Base-by-base conservation (phyloP, 495 filamentous ascomycete species). In the Platismatia glauca region DNA sequence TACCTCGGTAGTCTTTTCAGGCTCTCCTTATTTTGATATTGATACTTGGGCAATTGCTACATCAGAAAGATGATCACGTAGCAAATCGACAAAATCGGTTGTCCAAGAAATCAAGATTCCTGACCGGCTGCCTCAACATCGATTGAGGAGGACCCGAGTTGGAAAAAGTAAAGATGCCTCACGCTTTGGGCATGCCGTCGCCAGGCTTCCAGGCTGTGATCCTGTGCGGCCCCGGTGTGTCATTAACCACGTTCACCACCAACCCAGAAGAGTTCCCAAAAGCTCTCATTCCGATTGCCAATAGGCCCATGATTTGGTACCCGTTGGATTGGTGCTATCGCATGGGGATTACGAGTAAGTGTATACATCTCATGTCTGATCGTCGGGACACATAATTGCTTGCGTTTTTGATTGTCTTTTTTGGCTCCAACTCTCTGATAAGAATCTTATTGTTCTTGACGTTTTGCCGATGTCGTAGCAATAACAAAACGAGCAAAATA, bases 271-370 rank as follows among this genome's bases (percentile, higher is more conserved):
- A 95, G 69, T 86, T 86, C 61, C 92, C 92, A 5, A 98, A 97
- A 76, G 89, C 89, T 55, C 82, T 98, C 12, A 77, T 97, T 33
- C 91, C 91, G 11, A 88, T 97, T 58, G 94, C 93, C 61, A 97
- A 97, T 74, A 80, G 91, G 61, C 93, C 93, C 0, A 96, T 97
- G 94, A 82, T 98, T 39, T 96, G 87, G 84, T 97, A 96, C 73
- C 85, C 90, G 0, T 78, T 98, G 53, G 90, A 96, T 64, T 97
- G 89, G 76, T 95, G 91, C 69, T 88, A 91, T 71, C 80, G 90
- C 22, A 87, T 87, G 71, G 91, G 90, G 63, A 84, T 96, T 63
- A 88, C 86, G 68, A 83, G 89, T 92, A 75, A 71, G 77, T 69
- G 9, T 16, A 22, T n/a, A n/a, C 7, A 15, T 50, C 24, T 50